Conservation (phyloP, 2,329 filamentous ascomycete genomes). For the Ilyonectria sp. region DNA sequence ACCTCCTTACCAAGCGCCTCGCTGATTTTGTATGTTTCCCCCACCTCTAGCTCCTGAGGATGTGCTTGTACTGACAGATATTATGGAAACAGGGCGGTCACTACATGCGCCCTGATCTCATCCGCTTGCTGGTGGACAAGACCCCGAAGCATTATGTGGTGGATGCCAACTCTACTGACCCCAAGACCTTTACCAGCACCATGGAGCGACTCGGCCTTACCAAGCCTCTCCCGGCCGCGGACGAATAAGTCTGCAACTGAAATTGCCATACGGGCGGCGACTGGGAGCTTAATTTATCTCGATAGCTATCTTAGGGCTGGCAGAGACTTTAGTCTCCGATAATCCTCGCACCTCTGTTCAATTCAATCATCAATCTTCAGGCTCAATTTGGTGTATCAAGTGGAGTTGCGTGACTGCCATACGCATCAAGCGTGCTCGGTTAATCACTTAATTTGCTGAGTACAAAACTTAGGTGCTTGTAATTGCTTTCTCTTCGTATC, state of each 20-base stretch:
- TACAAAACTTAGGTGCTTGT: too few species aligned
- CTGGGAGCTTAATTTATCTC: not conserved
- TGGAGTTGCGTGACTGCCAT: too few species aligned
- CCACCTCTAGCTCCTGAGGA: not conserved
- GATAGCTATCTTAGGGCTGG: not conserved
- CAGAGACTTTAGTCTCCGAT: not conserved
- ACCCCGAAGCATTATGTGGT: slow-evolving; percentile 47
- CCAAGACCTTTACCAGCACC: slow-evolving; percentile 36
- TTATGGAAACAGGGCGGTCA: slow-evolving; percentile 46
- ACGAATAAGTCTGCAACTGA: not conserved
- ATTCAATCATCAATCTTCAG: not conserved
- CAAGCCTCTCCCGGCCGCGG: slow-evolving; percentile 24
- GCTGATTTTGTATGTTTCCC: slow-evolving; percentile 51
- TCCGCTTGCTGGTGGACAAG: slow-evolving; percentile 56
- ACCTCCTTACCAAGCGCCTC: slow-evolving; percentile 45
- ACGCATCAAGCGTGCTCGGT: too few species aligned
- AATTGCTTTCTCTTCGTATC: too few species aligned
- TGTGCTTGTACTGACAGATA: slow-evolving; percentile 21
- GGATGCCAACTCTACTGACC: slow-evolving; percentile 39
- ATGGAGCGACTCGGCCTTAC: slow-evolving; percentile 43
- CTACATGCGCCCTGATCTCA: slow-evolving; percentile 58
- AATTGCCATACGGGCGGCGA: slow-evolving; percentile 19
- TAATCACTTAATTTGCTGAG: too few species aligned
- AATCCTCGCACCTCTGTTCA: not conserved
- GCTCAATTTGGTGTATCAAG: too few species aligned